These are phyloP conservation scores for Leucaena leucocephala DNA, from an alignment of 306 rosid species.

Conservation along the genomic window DNA sequence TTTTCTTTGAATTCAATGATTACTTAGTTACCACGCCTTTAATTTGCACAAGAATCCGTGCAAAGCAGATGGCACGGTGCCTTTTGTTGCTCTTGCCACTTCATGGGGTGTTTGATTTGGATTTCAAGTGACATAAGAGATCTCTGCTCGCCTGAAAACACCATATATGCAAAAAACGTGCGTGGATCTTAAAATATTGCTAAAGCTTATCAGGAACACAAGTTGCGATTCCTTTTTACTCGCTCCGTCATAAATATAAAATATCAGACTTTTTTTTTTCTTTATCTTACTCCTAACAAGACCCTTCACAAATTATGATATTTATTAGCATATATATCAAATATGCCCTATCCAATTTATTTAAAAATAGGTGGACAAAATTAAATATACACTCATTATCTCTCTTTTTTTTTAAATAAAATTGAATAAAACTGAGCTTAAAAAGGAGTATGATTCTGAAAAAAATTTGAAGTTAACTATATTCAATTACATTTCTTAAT, in stretches of 20 bases:
- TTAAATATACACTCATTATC: no score
- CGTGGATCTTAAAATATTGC: constrained; percentile 5
- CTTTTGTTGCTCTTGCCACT: not conserved
- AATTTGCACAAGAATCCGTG: not conserved
- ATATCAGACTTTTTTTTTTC: no score
- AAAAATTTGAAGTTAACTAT: no score
- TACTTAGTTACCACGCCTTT: not conserved
- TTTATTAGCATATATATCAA: no score
- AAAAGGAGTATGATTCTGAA: no score
- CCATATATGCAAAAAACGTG: constrained; percentile 39
- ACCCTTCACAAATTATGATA: not conserved
- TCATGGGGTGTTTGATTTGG: not conserved
- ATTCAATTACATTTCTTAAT: no score
- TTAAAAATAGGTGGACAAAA: no score
- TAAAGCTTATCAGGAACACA: not conserved
- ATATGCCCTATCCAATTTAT: no score
- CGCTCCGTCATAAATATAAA: not conserved
- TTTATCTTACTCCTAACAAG: not conserved
- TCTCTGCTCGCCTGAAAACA: constrained; percentile 3
- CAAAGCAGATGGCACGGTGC: not conserved
- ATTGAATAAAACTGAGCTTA: no score
- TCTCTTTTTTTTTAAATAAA: no score
- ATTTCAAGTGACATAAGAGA: not conserved
- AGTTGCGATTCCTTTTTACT: constrained; percentile 1
- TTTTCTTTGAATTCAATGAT: not conserved